These are phyloP conservation scores for Tetrahymena elliotti DNA, from an alignment of 73 alveolate genomes.

Conservation along the genomic window DNA sequence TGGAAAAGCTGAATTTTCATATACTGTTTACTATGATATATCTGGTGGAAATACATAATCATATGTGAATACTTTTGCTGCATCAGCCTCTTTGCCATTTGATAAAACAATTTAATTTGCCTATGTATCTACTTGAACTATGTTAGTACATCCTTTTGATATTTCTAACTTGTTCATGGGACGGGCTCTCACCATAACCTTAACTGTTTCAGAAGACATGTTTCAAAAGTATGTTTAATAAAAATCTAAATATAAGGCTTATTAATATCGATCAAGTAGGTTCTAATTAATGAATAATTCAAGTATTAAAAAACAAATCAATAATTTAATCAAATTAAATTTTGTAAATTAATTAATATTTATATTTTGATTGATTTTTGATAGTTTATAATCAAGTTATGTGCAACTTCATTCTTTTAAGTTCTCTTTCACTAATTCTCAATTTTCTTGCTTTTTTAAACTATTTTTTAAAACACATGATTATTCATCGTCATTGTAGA, in stretches of 20 bases:
- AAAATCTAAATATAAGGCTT: background rate
- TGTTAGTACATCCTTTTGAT: constrained; percentile 4
- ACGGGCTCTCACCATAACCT: constrained; percentile 67
- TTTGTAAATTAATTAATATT: background rate
- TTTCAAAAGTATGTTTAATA: background rate
- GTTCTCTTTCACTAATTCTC: background rate
- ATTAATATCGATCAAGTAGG: background rate
- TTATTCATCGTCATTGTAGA: background rate
- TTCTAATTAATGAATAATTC: background rate
- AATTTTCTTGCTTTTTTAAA: background rate
- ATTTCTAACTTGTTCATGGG: constrained; percentile 64
- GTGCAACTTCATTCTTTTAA: background rate
- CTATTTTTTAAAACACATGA: background rate
- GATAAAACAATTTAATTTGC: constrained; percentile 10
- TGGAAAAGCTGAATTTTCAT: constrained; percentile 94
- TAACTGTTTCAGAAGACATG: constrained; percentile 71
- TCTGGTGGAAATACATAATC: constrained; percentile 88
- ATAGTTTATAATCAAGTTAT: background rate
- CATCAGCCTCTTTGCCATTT: constrained; percentile 3
- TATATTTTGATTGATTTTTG: background rate
- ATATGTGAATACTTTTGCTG: constrained; percentile 54
- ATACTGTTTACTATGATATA: constrained; percentile 68
- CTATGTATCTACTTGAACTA: constrained; percentile 28
- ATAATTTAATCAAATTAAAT: background rate
- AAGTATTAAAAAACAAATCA: background rate